These are phyloP conservation scores for Xylaria grammica DNA, from an alignment of 495 filamentous ascomycete genomes.

Conservation along the genomic window DNA sequence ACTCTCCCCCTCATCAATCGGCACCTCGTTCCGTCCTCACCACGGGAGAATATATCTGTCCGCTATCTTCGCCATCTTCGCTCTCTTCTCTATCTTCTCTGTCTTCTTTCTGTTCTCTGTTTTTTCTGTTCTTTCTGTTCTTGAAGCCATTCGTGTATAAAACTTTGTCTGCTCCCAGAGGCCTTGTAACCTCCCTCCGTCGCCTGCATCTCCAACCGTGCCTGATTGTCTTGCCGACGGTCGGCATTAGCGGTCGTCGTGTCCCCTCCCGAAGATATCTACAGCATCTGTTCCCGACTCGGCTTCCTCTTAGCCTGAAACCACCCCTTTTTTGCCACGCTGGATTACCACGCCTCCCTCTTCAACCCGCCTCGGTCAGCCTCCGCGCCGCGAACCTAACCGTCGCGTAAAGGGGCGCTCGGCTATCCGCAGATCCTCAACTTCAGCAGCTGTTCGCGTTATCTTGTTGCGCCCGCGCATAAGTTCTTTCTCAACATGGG, in stretches of 20 bases:
- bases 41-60: too few relatives aligned
- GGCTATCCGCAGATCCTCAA: conserved; percentile 1
- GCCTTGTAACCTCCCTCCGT: neutral
- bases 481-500: conserved; percentile 55
- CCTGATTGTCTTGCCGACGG: neutral
- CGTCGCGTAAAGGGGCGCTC: conserved; percentile 20
- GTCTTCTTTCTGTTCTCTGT: conserved; percentile 12
- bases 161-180: neutral
- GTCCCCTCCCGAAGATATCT: conserved; percentile 2
- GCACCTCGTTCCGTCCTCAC: neutral
- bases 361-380: conserved; percentile 14
- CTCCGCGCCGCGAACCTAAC: conserved; percentile 15
- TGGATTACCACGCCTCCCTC: conserved; percentile 23
- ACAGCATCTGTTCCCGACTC: conserved; percentile 6
- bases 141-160: conserved; percentile 9
- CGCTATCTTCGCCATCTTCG: neutral
- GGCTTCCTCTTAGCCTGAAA: conserved; percentile 17
- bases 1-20: conserved; percentile 4
- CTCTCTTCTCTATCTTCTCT: conserved; percentile 21
- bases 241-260: conserved; percentile 1
- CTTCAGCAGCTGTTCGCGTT: neutral
- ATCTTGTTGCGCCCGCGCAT: conserved; percentile 9
- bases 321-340: conserved; percentile 21
- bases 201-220: neutral
- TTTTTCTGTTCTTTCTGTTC: conserved; percentile 28